These are phyloP conservation scores for Rhizopus arrhizus DNA, from an alignment of 371 early-diverging fungal genomes.

Conservation along the genomic window DNA sequence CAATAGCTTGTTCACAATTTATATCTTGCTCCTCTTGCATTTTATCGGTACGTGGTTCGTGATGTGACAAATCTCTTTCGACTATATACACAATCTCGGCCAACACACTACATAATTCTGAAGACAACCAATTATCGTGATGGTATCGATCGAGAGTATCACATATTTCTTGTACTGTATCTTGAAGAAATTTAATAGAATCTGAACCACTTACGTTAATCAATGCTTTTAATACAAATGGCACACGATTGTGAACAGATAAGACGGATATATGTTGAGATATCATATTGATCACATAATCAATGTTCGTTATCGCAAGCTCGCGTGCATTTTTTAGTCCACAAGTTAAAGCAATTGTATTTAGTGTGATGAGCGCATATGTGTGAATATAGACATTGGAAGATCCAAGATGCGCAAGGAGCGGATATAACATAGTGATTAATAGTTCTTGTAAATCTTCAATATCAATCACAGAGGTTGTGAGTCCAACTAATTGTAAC, in stretches of 20 bases:
- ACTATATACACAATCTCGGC: slow-evolving; percentile 41
- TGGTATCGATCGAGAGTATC: slow-evolving; percentile 58
- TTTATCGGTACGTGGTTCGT: background rate
- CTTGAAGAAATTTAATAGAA: slow-evolving; percentile 55
- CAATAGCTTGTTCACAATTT: background rate
- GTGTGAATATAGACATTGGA: slow-evolving; percentile 39
- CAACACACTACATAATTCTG: slow-evolving; percentile 47
- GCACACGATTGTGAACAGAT: slow-evolving; percentile 46
- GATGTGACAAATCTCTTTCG: slow-evolving; percentile 7
- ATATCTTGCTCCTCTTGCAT: background rate
- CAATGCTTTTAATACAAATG: slow-evolving; percentile 60
- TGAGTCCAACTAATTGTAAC: slow-evolving; percentile 35
- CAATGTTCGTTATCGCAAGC: slow-evolving; percentile 59
- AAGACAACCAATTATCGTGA: slow-evolving; percentile 37
- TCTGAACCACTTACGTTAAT: slow-evolving; percentile 51
- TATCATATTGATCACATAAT: slow-evolving; percentile 65
- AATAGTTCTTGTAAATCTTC: slow-evolving; percentile 40
- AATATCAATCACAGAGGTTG: slow-evolving; percentile 24
- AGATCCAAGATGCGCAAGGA: slow-evolving; percentile 59
- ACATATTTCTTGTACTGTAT: slow-evolving; percentile 63
- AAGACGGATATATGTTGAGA: slow-evolving; percentile 53
- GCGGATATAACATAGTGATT: slow-evolving; percentile 59
- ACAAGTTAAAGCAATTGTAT: slow-evolving; percentile 38
- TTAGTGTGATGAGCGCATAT: slow-evolving; percentile 45
- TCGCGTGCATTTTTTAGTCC: slow-evolving; percentile 31